These are phyloP conservation scores for Crithidia bombi DNA, from an alignment of 208 protist species.

Conservation along the genomic window DNA sequence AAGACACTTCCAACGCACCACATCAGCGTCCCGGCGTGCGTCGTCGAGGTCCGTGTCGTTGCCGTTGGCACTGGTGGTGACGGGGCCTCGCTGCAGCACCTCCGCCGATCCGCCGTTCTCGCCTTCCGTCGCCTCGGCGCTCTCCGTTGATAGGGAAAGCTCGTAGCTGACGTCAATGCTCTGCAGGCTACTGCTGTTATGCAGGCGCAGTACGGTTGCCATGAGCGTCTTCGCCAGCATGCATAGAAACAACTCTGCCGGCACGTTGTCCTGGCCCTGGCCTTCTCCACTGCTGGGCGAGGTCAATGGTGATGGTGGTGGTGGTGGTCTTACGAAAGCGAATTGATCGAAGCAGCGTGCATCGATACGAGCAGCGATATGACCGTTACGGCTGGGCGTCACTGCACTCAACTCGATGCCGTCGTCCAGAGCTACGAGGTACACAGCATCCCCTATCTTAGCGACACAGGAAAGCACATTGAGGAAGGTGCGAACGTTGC, in stretches of 20 bases:
- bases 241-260: constrained; percentile 18
- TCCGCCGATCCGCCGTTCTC: not conserved
- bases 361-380: constrained; percentile 49
- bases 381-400: constrained; percentile 27
- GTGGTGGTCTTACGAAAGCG: not conserved
- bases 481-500: constrained; percentile 50
- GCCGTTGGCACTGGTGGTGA: not conserved
- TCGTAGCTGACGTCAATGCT: constrained; percentile 31
- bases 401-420: constrained; percentile 52
- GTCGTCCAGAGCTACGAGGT: constrained; percentile 39
- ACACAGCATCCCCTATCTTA: constrained; percentile 45
- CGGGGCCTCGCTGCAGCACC: not conserved
- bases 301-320: not conserved
- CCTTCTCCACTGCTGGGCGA: not conserved
- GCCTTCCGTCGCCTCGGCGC: not conserved
- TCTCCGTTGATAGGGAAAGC: not conserved
- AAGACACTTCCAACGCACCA: constrained; percentile 46
- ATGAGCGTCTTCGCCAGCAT: constrained; percentile 47
- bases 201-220: constrained; percentile 55
- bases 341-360: constrained; percentile 44
- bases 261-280: not conserved
- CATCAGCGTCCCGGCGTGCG: constrained; percentile 27
- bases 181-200: constrained; percentile 26
- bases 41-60: not conserved
- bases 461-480: constrained; percentile 40